Percentiles rank a stretch among this genome's conserved stretches.
These are phyloP conservation scores for Paramecium biaurelia DNA, from an alignment of 73 alveolate genomes.

Conservation along the genomic window DNA sequence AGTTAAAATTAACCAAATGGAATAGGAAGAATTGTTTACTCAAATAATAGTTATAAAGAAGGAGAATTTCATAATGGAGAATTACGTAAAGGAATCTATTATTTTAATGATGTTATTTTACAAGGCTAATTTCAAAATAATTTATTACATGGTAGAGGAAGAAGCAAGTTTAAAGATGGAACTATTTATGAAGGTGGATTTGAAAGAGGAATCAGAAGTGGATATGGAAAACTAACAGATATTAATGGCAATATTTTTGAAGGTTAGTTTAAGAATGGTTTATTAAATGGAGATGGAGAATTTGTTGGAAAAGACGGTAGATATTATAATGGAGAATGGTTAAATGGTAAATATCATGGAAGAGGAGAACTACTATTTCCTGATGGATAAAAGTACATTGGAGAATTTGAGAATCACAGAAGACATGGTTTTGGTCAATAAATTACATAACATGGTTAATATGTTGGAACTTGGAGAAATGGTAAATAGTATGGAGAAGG, in stretches of 20 bases:
- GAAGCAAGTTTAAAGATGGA: neutral
- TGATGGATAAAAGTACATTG: constrained; percentile 62
- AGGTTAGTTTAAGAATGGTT: constrained; percentile 61
- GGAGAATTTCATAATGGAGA: constrained; percentile 28
- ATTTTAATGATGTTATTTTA: neutral
- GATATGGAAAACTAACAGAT: constrained; percentile 54
- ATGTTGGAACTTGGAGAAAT: constrained; percentile 52
- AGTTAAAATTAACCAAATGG: neutral
- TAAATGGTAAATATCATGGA: constrained; percentile 57
- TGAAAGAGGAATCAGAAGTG: constrained; percentile 53
- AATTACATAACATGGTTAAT: constrained; percentile 3
- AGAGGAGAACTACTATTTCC: constrained; percentile 60
- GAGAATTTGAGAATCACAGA: neutral
- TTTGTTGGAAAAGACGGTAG: constrained; percentile 50
- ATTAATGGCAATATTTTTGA: constrained; percentile 47
- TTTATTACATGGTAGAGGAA: neutral
- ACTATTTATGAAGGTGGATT: constrained; percentile 54
- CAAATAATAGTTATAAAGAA: neutral
- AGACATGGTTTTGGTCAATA: constrained; percentile 21
- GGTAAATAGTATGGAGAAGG: constrained; percentile 66
- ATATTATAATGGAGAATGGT: constrained; percentile 63
- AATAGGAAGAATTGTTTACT: neutral
- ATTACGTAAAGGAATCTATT: neutral
- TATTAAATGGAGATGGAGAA: constrained; percentile 66
- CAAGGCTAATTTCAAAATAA: constrained; percentile 1